Base-by-base conservation (phyloP, 495 filamentous ascomycete genomes). In the Chaetomidium leptoderma region DNA sequence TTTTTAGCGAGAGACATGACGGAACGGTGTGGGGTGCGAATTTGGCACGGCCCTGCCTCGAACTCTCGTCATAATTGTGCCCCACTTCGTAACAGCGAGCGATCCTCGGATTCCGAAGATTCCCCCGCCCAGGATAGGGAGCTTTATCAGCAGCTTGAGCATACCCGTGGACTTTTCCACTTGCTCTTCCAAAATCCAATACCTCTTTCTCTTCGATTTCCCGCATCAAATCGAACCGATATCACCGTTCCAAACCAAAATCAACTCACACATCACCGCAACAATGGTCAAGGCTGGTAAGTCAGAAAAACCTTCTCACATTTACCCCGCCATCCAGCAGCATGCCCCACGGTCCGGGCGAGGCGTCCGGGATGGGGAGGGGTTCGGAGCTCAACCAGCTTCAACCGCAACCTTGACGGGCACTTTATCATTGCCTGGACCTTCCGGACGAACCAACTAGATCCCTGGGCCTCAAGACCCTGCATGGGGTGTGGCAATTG, bases 241-340 rank as follows among this genome's bases (percentile, higher is more conserved):
- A 5, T 16, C 23, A 21, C 36, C 44, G 26, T 43, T 30, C 33
- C 45, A 59, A 32, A 21, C 19, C 44, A 57, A 50, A 33, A 14
- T 13, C 40, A 42, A 59, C 27, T 32, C 46, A 26, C 39, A 50
- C 40, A 64, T 62, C 52, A 61, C 65, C 73, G 69, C 64, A 60
- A 92, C 81, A 83, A 95, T 95, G 90, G 90, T 93, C 78, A 95
- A 93, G 82, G 90, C 90, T 79, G 90, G 90, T 95, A 82, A 71
- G 90, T 84, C 43, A 56, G 6, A 58, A 19, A 60, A 19, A 40
- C 58, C 30, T 61, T 63, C 63, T 50, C 53, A 51, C 62, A 63
- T 64, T 63, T 71, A 61, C 64, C 62, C 63, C 63, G 55, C 68
- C 58, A 55, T 53, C 44, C 21, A 37, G 49, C 58, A 35, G 57